phyloP scores from a whole-genome alignment of 768 basidiomycete genomes.

The Boletus speciosus region DNA sequence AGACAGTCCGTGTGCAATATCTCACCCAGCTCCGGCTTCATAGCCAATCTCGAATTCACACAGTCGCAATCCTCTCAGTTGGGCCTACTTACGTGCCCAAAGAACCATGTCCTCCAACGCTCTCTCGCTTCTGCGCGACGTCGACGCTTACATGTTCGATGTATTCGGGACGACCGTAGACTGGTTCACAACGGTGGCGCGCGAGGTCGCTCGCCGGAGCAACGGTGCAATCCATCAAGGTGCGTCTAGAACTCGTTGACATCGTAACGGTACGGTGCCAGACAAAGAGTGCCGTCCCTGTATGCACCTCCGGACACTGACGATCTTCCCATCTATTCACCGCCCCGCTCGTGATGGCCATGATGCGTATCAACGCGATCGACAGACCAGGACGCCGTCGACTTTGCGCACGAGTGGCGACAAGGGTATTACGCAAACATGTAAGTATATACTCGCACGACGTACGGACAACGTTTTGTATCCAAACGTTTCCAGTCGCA shows the following conservation, averaged over 20 bases:
- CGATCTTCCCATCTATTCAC: not conserved
- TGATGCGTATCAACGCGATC: too few relatives aligned
- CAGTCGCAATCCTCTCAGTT: too few relatives aligned
- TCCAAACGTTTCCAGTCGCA: constrained; percentile 28
- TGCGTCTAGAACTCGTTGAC: constrained; percentile 1
- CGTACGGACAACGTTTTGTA: not conserved
- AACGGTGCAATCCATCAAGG: constrained; percentile 12
- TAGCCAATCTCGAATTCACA: too few relatives aligned
- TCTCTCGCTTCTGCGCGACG: constrained; percentile 10
- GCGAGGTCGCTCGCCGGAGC: constrained; percentile 14
- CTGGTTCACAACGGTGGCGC: constrained; percentile 31
- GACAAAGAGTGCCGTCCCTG: not conserved
- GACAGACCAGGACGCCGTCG: constrained; percentile 22
- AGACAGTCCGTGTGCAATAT: too few relatives aligned
- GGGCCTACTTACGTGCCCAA: too few relatives aligned
- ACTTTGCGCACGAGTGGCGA: constrained; percentile 58
- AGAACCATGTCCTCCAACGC: not conserved
- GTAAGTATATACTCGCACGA: not conserved
- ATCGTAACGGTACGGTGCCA: not conserved
- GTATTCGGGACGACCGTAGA: constrained; percentile 52
- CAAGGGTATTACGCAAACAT: constrained; percentile 39
- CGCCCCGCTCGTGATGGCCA: too few relatives aligned
- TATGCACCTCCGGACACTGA: not conserved
- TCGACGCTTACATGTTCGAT: constrained; percentile 47
- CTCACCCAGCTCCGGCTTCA: too few relatives aligned